Base-by-base conservation (phyloP, 2,329 filamentous ascomycete genomes). In the Sporothrix humicola region DNA sequence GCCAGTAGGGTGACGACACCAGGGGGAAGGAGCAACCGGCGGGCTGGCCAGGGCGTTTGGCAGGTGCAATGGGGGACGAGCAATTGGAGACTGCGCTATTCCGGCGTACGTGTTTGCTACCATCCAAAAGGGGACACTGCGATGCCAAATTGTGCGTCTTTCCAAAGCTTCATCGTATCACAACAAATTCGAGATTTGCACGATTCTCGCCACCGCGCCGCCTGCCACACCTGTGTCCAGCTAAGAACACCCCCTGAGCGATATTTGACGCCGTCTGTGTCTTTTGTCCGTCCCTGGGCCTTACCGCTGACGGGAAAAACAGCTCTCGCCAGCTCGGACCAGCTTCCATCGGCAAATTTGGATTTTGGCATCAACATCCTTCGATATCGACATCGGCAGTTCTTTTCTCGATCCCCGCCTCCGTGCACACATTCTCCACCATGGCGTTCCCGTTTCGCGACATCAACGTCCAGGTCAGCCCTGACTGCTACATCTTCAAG, bases 401-500 rank as follows among this genome's bases (percentile, higher is more conserved):
- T 20, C 8, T 9, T 26, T 48, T 42, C 20, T 31, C 54, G 2
- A 1, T 15, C 31, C 65, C 37, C 42, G 13, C 59, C 52, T 37
- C 58, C 23, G n/a, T 9, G n/a, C 23, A 37, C 31, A 37, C 58
- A 31, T 15, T 17, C 13, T 44, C 69, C 78, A 77, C 73, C 70
- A 82, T 82, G 81, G 79, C 80, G 63, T 83, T 89, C 77, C 96
- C 95, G 26, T 99, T 95, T 84, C 90, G 95, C 81, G 96, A 99
- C 86, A 97, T 98, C 86, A 99, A 98, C 82, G 90, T 99, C 82
- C 94, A 97, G 83, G 93, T 94, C 77, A 94, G 95, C 71, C 87
- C 93, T 79, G 93, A 95, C 79, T 92, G 96, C 81, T 99, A 99
- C 86, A 93, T 94, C 79, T 99, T 99, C 83, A 95, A 93, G 54